Evolutionary conservation across 2,329 filamentous ascomycete species (phyloP).

Genomic region (Fusarium sp.): DNA sequence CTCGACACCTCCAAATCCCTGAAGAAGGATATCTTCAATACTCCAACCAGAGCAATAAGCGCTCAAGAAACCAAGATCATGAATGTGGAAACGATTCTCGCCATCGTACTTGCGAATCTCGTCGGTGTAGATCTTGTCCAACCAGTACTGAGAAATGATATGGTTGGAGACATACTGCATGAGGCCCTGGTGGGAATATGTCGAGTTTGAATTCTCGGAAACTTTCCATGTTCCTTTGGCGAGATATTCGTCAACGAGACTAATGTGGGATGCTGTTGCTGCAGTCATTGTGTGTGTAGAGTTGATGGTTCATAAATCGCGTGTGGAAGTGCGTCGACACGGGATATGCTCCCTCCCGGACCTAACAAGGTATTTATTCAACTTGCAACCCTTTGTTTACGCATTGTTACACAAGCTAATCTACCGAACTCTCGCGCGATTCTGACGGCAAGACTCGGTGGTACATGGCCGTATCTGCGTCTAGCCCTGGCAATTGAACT

Average conservation of each 20-base stretch:
- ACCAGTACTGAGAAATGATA: conserved; percentile 38
- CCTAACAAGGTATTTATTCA: neutral
- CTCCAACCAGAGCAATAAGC: conserved; percentile 42
- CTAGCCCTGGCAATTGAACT: neutral
- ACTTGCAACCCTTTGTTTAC: neutral
- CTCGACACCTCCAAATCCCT: conserved; percentile 37
- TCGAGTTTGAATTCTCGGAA: conserved; percentile 39
- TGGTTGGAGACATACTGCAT: conserved; percentile 42
- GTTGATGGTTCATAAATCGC: neutral
- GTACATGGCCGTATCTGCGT: neutral
- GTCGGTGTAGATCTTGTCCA: conserved; percentile 36
- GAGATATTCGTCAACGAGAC: conserved; percentile 37
- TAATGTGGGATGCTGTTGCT: conserved; percentile 18
- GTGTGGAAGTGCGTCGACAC: neutral
- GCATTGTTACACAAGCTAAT: neutral
- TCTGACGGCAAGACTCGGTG: neutral
- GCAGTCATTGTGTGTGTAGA: neutral
- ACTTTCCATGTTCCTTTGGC: conserved; percentile 37
- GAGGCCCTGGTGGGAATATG: conserved; percentile 38
- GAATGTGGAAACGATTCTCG: conserved; percentile 40
- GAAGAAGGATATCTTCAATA: conserved; percentile 36
- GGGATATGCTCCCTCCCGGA: neutral
- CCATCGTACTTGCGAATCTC: conserved; percentile 28
- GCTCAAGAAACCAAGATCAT: conserved; percentile 38
- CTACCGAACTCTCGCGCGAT: conserved; percentile 6